Evolutionary conservation across 345 rosid genomes (phyloP), one percentile per base, ranked within the genome.

Genomic region (Pistacia vera): DNA sequence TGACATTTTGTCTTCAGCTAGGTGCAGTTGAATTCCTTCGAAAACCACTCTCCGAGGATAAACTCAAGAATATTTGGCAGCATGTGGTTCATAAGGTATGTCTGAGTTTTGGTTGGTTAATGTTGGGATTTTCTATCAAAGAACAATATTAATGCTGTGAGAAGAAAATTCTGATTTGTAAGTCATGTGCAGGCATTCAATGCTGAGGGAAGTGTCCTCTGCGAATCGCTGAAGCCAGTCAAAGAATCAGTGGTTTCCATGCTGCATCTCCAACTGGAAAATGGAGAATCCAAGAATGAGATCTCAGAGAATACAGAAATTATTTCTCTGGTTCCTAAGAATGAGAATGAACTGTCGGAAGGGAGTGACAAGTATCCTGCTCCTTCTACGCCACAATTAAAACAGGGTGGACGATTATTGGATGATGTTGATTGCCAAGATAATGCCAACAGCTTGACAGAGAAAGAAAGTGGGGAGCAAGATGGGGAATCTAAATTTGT

Each of bases 1-100:
- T 84, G 77, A 83, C 66, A 62, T 78, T 67, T 73, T 75, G 46
- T 81, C 84, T 83, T 74, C 92, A 96, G 99, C 91, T 89, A 48
- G 99, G 99, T 75, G 99, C 98, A 60, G 98, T 96, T 62, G 99
- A 93, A 84, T 96, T 96, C 85, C 97, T 96, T 51, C 88, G 48
- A 62, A 92, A 93, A 83, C 99, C 99, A 11, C 83, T 96, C 44
- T 89, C 87, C 0, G 91, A 90, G 68, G 98, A 92, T 73, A 96
- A 93, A 80, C 81, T 96, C 74, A 85, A 87, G 84, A 92, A 96
- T 70, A 85, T 96, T 76, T 96, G 99, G 99, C 99, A 96, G 81
- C 99, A 96, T 30, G 98, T 96, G 76, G 94, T 92, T 79, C 98
- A 93, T 75, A 93, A 93, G 97, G 99, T 93, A 70, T 10, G 72